phyloP scores from a whole-genome alignment of 495 filamentous ascomycete species.

The Aspergillus incahuasiensis region DNA sequence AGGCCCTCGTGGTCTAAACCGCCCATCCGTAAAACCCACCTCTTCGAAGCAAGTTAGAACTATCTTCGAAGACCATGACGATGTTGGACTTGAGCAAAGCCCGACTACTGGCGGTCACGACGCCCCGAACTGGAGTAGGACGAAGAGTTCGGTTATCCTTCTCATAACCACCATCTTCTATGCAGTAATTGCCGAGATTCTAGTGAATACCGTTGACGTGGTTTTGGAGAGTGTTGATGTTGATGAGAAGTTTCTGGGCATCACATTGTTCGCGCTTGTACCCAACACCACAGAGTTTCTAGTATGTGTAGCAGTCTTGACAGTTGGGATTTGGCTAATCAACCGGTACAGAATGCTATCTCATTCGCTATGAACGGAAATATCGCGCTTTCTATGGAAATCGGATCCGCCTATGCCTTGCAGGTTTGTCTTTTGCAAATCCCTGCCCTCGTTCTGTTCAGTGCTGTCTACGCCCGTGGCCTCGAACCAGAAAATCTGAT shows the following conservation, averaged over 20 bases:
- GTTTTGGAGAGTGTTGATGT: slow-evolving; percentile 85
- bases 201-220: slow-evolving; percentile 93
- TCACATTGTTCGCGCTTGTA: slow-evolving; percentile 94
- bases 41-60: slow-evolving; percentile 25
- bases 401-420: slow-evolving; percentile 93
- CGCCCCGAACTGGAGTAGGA: slow-evolving; percentile 93
- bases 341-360: slow-evolving; percentile 77
- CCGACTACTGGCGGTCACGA: slow-evolving; percentile 75
- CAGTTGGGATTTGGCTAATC: slow-evolving; percentile 19
- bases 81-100: slow-evolving; percentile 36
- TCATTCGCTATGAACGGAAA: slow-evolving; percentile 99
- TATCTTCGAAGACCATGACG: slow-evolving; percentile 36
- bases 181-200: slow-evolving; percentile 91
- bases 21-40: slow-evolving; percentile 24
- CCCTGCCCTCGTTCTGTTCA: slow-evolving; percentile 88
- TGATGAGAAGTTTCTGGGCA: slow-evolving; percentile 96
- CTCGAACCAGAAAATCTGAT: slow-evolving; percentile 55
- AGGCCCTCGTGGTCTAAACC: slow-evolving; percentile 27
- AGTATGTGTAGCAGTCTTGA: slow-evolving; percentile 46
- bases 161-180: slow-evolving; percentile 89
- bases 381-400: slow-evolving; percentile 98
- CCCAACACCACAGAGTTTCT: slow-evolving; percentile 98
- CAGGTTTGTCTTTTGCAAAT: slow-evolving; percentile 98
- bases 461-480: slow-evolving; percentile 54
- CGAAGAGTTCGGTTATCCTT: slow-evolving; percentile 83